Evolutionary conservation across 2,329 filamentous ascomycete species (phyloP).

Genomic region (Colletotrichum coccodes): DNA sequence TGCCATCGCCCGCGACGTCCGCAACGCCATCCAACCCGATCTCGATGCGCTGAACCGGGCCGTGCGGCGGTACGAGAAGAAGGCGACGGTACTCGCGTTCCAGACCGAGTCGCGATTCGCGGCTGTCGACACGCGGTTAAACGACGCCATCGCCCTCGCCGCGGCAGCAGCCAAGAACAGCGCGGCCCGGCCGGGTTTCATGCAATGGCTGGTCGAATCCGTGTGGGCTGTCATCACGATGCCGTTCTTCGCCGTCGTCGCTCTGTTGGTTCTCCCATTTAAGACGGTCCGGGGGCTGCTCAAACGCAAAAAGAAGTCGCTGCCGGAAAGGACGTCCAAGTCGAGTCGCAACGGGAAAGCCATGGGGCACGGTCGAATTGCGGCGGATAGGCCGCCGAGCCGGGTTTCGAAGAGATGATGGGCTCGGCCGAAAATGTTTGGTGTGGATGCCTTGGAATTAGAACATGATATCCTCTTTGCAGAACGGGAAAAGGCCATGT

Average conservation of each 20-base stretch:
- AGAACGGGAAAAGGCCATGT: neutral
- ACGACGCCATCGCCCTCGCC: constrained; percentile 84
- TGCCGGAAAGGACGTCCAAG: constrained; percentile 37
- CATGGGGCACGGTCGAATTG: constrained; percentile 43
- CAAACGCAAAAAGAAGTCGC: constrained; percentile 43
- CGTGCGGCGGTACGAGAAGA: constrained; percentile 91
- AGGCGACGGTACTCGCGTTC: constrained; percentile 77
- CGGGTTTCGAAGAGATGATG: constrained; percentile 38
- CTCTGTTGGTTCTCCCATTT: constrained; percentile 55
- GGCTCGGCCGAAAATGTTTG: neutral
- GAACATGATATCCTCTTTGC: neutral
- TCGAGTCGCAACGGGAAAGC: constrained; percentile 38
- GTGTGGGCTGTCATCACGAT: constrained; percentile 47
- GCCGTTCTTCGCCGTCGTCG: constrained; percentile 52
- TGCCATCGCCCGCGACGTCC: constrained; percentile 65
- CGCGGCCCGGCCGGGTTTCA: constrained; percentile 47
- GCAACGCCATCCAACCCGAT: constrained; percentile 78
- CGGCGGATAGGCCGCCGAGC: constrained; percentile 47
- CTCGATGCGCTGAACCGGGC: constrained; percentile 90
- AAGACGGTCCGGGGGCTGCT: constrained; percentile 48
- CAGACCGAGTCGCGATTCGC: constrained; percentile 82
- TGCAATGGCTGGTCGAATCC: constrained; percentile 50
- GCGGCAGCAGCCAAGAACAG: constrained; percentile 74
- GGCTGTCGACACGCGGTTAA: constrained; percentile 75
- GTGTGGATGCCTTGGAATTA: neutral